Base-by-base conservation (phyloP, 2,329 filamentous ascomycete genomes). In the Lecanicillium sp. region DNA sequence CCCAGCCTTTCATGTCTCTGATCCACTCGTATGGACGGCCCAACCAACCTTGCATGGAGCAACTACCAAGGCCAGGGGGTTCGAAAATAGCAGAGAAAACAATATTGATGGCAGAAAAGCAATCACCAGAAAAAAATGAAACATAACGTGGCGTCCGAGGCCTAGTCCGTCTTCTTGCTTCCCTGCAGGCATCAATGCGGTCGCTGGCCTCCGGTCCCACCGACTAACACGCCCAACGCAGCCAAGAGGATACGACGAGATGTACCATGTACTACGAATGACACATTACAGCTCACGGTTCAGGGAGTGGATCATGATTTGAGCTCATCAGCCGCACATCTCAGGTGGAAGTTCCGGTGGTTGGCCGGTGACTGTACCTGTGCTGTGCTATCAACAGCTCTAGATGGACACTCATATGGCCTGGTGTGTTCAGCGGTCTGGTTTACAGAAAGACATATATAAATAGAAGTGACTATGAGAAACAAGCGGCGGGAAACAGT, bases 61-160 rank as follows among this genome's bases (percentile, higher is more conserved):
- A 24, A 17, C 15, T 15, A n/a, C 2, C 37, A 5, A 37, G 15
- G 24, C 1, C 6, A n/a, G 27, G 23, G 14, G 9, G 8, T 2
- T 11, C 7, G 7, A 21, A 11, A 5, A 12, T 6, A 38, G n/a
- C 3, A 10, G 3, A 4, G 19, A 27, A 9, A 3, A 11, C 7
- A 23, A 6, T 9, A 19, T 7, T 29, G 20, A 33, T 17, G 10
- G 27, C 11, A 5, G 2, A 27, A 47, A 1, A 9, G n/a, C 8
- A 23, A 39, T 38, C 14, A 19, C n/a, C 17, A 32, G 21, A 5
- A 14, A 32, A 40, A 40, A 47, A 21, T n/a, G 21, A 47, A 47
- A 40, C 44, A 40, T 30, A 47, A 40, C 40, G 44, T 35, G 44
- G 44, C 44, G 20, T 38, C 27, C 36, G 36, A 26, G 26, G 35